Base-by-base conservation (phyloP, 1,284 basidiomycete genomes). In the Leucoagaricus sp. region DNA sequence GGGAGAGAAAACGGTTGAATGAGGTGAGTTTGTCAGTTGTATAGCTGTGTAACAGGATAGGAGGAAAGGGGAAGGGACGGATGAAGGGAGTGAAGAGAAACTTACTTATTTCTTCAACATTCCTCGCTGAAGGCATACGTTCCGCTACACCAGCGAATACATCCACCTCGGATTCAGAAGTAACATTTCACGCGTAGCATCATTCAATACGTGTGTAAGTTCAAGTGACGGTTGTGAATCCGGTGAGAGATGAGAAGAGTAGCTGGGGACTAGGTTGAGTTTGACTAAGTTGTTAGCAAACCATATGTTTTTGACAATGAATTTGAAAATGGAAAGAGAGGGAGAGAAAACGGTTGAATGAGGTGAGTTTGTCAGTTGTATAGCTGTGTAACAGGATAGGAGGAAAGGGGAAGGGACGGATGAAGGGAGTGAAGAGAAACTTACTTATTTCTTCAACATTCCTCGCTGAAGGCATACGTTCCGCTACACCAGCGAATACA, bases 251-350 rank as follows among this genome's bases (percentile, higher is more conserved):
- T 93, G 87, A 17, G 91, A 92, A 48, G 91, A 91, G 70, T 94
- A 94, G 70, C 94, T 94, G 78, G 82, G 83, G 79, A 93, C 91
- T 91, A 94, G 75, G 83, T 93, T 93, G 67, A 78, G 81, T 73
- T 82, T 81, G 83, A 94, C 91, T 94, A 41, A 9, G 4, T 21
- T 15, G 76, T 86, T 77, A 87, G 86, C 85, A n/a, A n/a, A n/a
- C n/a, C n/a, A n/a, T n/a, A n/a, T n/a, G n/a, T n/a, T n/a, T n/a
- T n/a, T n/a, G n/a, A n/a, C n/a, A n/a, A n/a, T n/a, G n/a, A n/a
- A n/a, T n/a, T n/a, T n/a, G 59, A 63, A 45, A 23, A 15, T n/a
- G n/a, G 19, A 38, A 19, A n/a, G 17, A 34, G 36, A 41, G 38
- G 42, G 46, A 31, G n/a, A n/a, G n/a, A n/a, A n/a, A n/a, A n/a